These are phyloP conservation scores for Lipomyces yamanashiensis DNA, from an alignment of 805 yeast genomes.

Conservation along the genomic window DNA sequence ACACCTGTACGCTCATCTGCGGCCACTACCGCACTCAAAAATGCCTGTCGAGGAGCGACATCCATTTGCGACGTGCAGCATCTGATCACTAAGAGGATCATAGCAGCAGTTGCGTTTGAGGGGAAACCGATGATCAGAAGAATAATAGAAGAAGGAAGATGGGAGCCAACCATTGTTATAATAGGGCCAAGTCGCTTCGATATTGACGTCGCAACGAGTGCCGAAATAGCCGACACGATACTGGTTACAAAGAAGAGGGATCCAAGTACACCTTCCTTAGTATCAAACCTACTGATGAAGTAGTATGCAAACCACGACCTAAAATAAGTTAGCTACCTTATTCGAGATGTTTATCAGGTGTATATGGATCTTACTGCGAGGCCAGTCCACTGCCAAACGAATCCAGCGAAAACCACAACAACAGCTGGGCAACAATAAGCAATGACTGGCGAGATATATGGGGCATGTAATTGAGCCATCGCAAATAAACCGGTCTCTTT, in stretches of 20 bases:
- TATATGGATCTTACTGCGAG: constrained; percentile 55
- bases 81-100: constrained; percentile 57
- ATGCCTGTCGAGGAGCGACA: constrained; percentile 86
- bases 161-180: constrained; percentile 71
- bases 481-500: constrained; percentile 19
- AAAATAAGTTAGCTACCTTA: not conserved
- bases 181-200: constrained; percentile 77
- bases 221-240: constrained; percentile 65
- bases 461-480: constrained; percentile 27
- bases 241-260: constrained; percentile 67
- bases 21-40: constrained; percentile 69
- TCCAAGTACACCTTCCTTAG: constrained; percentile 66
- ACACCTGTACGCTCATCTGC: constrained; percentile 70
- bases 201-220: constrained; percentile 75
- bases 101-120: constrained; percentile 51
- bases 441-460: constrained; percentile 15
- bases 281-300: constrained; percentile 60
- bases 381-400: constrained; percentile 88
- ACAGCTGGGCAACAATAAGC: constrained; percentile 39
- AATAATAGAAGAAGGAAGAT: constrained; percentile 75
- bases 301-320: constrained; percentile 81
- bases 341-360: not conserved
- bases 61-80: constrained; percentile 80
- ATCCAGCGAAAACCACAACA: constrained; percentile 69
- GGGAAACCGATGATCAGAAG: constrained; percentile 59